Evolutionary conservation across 2,329 filamentous ascomycete species (phyloP), one percentile per base, ranked within the genome.

Genomic region (Diaporthe nobilis): DNA sequence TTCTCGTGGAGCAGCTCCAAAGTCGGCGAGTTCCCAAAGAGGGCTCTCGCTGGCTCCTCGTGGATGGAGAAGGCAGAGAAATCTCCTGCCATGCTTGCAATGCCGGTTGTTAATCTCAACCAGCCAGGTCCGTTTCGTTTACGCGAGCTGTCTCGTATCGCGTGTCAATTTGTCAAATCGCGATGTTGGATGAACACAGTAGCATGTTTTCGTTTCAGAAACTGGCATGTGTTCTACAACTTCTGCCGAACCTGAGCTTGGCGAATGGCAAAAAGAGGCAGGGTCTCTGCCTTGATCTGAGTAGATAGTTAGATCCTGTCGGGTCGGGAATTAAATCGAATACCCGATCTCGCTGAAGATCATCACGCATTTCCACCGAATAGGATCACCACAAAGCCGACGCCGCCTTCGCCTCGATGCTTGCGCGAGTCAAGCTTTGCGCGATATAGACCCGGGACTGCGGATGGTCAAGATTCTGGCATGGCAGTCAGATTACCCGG

Each of bases 1-100:
- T 85, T 83, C 75, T 86, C 82, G 37, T 82, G 78, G 3, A 88
- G 78, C 2, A 86, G 76, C 17, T 86, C 81, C 1, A 87, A 76
- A 15, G 77, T 80, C 6, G 85, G 85, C 3, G 75, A 73, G 6
- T 75, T n/a, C 2, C 86, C 86, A 37, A 85, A 80, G 22, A 87
- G 80, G 28, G 75, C 31, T 4, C 70, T 65, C 17, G 44, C 71
- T 42, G 67, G 20, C 10, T 76, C 72, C 34, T 74, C 72, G 25
- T 72, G 60, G 13, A 76, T n/a, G 13, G n/a, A 44, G 22, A 76
- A 76, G 20, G 75, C 34, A 6, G 72, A 53, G 13, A 28, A n/a
- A 3, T 17, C 8, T 53, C 8, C 22, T 28, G 31, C 31, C 75
- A 76, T 76, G 1, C 28, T 57, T 63, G 49, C n/a, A 22, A 37